Percentiles rank a stretch among this genome's conserved stretches.
Conservation (phyloP, 2,329 filamentous ascomycete species). For the Colletotrichum incanum region DNA sequence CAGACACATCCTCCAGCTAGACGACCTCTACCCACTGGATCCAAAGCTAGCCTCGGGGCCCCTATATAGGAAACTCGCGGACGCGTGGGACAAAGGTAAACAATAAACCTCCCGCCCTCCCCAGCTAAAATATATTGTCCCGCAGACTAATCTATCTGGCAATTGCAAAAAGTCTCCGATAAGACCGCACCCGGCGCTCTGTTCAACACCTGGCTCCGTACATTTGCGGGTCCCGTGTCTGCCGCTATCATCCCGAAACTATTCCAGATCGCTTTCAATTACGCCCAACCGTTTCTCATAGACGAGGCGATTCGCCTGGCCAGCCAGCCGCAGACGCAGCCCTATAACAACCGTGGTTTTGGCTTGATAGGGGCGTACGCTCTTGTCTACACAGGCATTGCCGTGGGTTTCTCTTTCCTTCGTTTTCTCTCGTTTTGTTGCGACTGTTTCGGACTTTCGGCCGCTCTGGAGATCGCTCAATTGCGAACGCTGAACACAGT, state of each 20-base stretch:
- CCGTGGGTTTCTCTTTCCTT: conserved; percentile 40
- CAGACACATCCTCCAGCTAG: conserved; percentile 57
- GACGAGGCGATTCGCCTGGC: conserved; percentile 45
- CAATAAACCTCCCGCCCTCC: neutral
- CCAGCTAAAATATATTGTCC: conserved; percentile 7
- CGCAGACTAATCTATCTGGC: conserved; percentile 29
- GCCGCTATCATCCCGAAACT: conserved; percentile 40
- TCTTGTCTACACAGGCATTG: conserved; percentile 48
- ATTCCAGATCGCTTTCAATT: conserved; percentile 48
- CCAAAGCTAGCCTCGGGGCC: conserved; percentile 41
- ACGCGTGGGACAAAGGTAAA: conserved; percentile 46
- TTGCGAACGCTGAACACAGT: neutral
- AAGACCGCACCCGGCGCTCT: conserved; percentile 42
- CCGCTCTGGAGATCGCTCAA: too few species aligned
- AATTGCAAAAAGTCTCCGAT: conserved; percentile 42
- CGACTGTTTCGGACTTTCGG: neutral
- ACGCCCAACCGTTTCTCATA: conserved; percentile 49
- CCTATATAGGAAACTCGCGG: conserved; percentile 41
- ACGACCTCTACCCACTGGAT: conserved; percentile 51
- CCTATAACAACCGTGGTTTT: conserved; percentile 46
- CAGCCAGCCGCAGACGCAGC: conserved; percentile 42
- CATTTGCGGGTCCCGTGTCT: conserved; percentile 32
- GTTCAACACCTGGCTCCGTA: conserved; percentile 39
- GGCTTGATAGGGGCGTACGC: conserved; percentile 50
- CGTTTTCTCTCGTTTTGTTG: neutral